Conservation (phyloP, 2,329 filamentous ascomycete genomes). For the Hypoxylon sp. region DNA sequence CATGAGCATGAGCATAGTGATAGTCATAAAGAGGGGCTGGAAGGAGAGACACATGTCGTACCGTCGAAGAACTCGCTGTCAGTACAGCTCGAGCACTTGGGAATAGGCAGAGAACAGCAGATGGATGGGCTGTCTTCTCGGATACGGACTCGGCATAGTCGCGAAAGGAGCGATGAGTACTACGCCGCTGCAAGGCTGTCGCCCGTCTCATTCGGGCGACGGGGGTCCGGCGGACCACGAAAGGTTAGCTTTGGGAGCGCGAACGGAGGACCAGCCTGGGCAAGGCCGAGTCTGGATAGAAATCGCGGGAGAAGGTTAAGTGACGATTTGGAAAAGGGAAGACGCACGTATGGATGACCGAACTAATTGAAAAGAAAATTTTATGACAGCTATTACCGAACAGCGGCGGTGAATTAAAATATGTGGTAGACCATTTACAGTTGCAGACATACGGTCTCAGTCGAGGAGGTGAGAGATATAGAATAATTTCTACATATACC, state of each 20-base stretch:
- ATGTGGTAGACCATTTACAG: not conserved
- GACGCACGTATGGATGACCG: constrained; percentile 21
- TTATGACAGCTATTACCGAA: not conserved
- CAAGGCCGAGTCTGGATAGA: constrained; percentile 35
- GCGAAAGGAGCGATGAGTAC: constrained; percentile 34
- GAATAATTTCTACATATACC: constrained; percentile 9
- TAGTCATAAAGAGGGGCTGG: not conserved
- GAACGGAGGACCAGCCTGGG: constrained; percentile 27
- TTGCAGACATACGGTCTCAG: not conserved
- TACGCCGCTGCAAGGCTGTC: constrained; percentile 33
- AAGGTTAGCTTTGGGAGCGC: constrained; percentile 37
- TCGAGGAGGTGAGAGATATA: not conserved
- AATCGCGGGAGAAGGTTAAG: constrained; percentile 34
- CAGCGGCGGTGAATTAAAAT: not conserved
- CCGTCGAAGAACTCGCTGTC: constrained; percentile 18
- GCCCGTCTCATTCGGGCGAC: constrained; percentile 29
- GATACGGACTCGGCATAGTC: constrained; percentile 20
- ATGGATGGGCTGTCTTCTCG: constrained; percentile 12
- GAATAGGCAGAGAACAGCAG: constrained; percentile 9
- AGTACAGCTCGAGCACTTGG: constrained; percentile 8
- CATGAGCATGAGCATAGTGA: not conserved
- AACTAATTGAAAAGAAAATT: not conserved
- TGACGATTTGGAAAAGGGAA: constrained; percentile 39
- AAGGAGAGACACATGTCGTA: constrained; percentile 18
- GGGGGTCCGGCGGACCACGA: constrained; percentile 17